Evolutionary conservation across 257 asterid genomes (phyloP), one percentile per base, ranked within the genome.

Genomic region (Nicotiana sylvestris): DNA sequence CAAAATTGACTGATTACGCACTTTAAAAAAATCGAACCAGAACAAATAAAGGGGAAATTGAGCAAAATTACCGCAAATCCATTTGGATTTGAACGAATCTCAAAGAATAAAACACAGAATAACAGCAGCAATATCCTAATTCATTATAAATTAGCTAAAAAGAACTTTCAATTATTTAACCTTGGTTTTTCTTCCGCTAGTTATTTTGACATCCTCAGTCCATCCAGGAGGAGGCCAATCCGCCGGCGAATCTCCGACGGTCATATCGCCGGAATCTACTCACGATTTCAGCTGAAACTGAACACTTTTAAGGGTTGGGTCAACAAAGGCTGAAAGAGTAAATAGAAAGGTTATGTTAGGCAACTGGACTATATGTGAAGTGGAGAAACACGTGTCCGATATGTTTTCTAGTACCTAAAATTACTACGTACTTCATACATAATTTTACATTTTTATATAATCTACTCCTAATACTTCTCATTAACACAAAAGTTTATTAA

Each of bases 161-260:
- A 4, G 76, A 33, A 5, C 60, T 3, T 9, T n/a, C 16, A 13
- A 15, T 72, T 43, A 43, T 70, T 43, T 15, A 21, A 94, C 98
- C 94, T 90, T 90, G 81, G 82, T 76, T 82, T 86, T 94, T 81
- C 87, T 85, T 79, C 97, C 96, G 39, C 88, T 84, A 15, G 77
- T 85, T 83, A 85, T 77, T 76, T 88, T 88, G 76, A 88, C 78
- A 81, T 87, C 84, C 89, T 87, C 89, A 16, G 80, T 83, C 86
- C 91, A 92, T 17, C 96, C 95, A 1, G 89, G 85, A 66, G 97
- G 97, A 83, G 89, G 94, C 80, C 80, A 74, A 91, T 89, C 87
- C 60, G 91, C 91, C 61, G 83, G 81, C 4, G 90, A 82, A 79
- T 83, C 86, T 62, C 81, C 89, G 61, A 78, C 85, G 5, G 82